A percentile compares a stretch with the other conserved stretches of the same genome.
These are phyloP conservation scores for Ampelomyces quisqualis DNA, from an alignment of 2,329 filamentous ascomycete genomes.

Conservation along the genomic window DNA sequence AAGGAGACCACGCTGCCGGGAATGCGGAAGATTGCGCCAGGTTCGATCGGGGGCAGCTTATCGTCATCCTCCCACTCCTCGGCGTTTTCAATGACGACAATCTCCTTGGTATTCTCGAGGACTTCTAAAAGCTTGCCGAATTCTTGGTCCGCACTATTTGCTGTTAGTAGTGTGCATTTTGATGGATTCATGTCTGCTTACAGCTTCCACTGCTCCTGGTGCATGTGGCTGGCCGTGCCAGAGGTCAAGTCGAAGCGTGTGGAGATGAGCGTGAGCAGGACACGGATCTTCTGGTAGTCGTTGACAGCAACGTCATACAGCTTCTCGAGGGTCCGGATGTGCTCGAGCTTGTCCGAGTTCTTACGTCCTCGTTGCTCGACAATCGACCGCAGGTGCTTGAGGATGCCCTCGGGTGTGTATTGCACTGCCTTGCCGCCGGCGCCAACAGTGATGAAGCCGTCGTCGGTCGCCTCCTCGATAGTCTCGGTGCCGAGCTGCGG, in stretches of 20 bases:
- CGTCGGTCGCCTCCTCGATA: constrained; percentile 65
- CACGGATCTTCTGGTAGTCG: constrained; percentile 91
- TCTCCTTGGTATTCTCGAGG: constrained; percentile 75
- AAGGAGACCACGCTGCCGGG: constrained; percentile 94
- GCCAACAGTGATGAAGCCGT: constrained; percentile 85
- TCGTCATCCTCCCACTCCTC: constrained; percentile 99
- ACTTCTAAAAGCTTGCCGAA: constrained; percentile 74
- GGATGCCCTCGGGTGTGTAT: constrained; percentile 96
- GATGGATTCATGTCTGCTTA: constrained; percentile 33
- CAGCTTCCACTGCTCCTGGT: constrained; percentile 94
- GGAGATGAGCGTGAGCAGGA: constrained; percentile 87
- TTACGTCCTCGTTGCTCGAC: constrained; percentile 97
- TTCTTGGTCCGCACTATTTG: constrained; percentile 71
- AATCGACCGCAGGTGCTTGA: constrained; percentile 92
- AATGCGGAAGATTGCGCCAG: constrained; percentile 81
- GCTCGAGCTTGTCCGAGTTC: constrained; percentile 92
- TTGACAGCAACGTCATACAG: constrained; percentile 83
- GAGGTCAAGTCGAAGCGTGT: constrained; percentile 91
- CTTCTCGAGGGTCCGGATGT: constrained; percentile 98
- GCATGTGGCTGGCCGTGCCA: constrained; percentile 79
- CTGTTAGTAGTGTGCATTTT: constrained; percentile 8
- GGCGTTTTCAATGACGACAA: constrained; percentile 84
- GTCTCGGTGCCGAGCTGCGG: constrained; percentile 54
- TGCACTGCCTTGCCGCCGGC: constrained; percentile 84
- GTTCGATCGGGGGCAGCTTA: constrained; percentile 73